Evolutionary conservation across 208 protist genomes (phyloP), one percentile per base, ranked within the genome.

Genomic region (Endotrypanum monterogeii): DNA sequence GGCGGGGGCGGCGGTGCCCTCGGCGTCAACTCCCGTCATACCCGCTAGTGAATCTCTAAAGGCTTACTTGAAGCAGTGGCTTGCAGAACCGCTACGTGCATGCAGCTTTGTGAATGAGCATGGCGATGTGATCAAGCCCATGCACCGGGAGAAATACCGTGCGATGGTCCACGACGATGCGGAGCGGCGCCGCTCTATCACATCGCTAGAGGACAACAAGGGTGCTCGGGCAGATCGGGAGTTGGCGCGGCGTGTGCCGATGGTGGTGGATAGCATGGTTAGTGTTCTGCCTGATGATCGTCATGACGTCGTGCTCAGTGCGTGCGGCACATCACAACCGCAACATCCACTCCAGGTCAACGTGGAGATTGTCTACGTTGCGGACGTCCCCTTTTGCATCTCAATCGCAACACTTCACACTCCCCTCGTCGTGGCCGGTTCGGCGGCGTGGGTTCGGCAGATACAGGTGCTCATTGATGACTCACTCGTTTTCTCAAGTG

Each of bases 401-500:
- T 87, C 85, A 0, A 41, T 89, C 48, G 18, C 90, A 11, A 58
- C 58, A 16, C 75, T 93, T 16, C 82, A 85, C 67, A 54, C 46
- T 5, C 73, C 85, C n/a, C 74, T 93, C 16, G 83, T 90, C 12
- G 71, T 73, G 20, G 71, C 76, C 16, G 86, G 81, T 16, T 71
- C 76, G 25, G 83, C 72, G 63, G 85, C 83, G 41, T 94, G 89
- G 89, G 81, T 89, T 54, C 80, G 83, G 44, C 79, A 82, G 51
- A 41, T 87, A 8, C 82, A 85, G 52, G 73, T 94, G 4, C 69
- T 69, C 41, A 77, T 91, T 81, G 89, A 94, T 71, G 89, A 94
- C 56, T 62, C 81, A 23, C 35, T 91, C 18, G 72, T 94, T 14
- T 94, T 83, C 67, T 85, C 89, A 62, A 91, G 89, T 56, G 85